Evolutionary conservation across 768 basidiomycete genomes (phyloP), one percentile per base, ranked within the genome.

Genomic region (Xerocomus potaroensis): DNA sequence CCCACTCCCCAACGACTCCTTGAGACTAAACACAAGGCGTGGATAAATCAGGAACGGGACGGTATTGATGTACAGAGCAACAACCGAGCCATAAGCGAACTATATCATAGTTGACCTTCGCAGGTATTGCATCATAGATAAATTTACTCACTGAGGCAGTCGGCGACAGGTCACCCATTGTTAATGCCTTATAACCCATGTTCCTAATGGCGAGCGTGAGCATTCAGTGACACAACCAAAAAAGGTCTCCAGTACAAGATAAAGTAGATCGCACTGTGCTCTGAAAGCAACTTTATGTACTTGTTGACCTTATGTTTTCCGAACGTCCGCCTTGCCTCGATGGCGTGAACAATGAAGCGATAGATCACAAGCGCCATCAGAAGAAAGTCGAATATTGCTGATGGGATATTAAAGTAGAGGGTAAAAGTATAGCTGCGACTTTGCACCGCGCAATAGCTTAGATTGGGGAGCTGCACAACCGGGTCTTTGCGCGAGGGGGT

Each of bases 251-350:
- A n/a, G 16, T 33, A 56, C 54, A 55, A 30, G 35, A 55, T 5
- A 29, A 55, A 55, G 24, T 47, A 55, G 29, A 55, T 14, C 6
- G 41, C 19, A 34, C 34, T 54, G 31, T 55, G 39, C 8, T 46
- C 29, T 2, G 55, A 22, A 3, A 55, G 29, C 9, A 55, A 18
- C 18, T 6, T 27, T 48, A 55, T 50, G 18, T 45, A 55, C 18
- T 43, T 29, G 26, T 55, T 49, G 14, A 55, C 12, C 8, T 12
- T 42, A 16, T 24, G 31, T 22, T 10, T 37, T n/a, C 52, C 52
- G 5, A 41, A 5, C 16, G 9, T 43, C 16, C n/a, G 16, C 22
- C 23, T 45, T 9, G 45, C 31, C 31, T 55, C 51, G 15, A 40
- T 39, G 31, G 24, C 7, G n/a, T 54, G 37, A 5, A 33, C 8